Percentiles rank a stretch among this genome's conserved stretches.
phyloP scores from a whole-genome alignment of 2,329 filamentous ascomycete genomes.

The Chaetomium sp. region DNA sequence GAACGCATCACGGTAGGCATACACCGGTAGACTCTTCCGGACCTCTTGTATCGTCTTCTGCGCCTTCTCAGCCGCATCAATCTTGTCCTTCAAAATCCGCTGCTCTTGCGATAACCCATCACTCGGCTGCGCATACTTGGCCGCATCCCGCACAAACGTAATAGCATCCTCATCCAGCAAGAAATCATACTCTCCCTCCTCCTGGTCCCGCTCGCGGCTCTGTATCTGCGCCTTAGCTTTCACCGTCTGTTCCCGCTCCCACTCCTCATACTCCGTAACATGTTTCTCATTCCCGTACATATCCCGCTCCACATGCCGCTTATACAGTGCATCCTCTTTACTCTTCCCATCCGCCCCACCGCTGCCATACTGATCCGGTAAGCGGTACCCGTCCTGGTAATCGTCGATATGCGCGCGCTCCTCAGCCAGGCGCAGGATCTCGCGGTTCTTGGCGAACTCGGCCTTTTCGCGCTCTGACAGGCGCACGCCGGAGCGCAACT shows the following conservation, averaged over 20 bases:
- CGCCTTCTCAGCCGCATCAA: constrained; percentile 84
- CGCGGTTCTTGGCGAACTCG: constrained; percentile 83
- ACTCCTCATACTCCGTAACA: constrained; percentile 90
- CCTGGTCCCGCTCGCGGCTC: constrained; percentile 59
- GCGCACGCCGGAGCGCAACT: constrained; percentile 67
- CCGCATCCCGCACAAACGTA: constrained; percentile 25
- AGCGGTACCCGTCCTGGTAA: constrained; percentile 81
- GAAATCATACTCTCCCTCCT: constrained; percentile 82
- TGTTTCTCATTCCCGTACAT: constrained; percentile 84
- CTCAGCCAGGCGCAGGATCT: constrained; percentile 74
- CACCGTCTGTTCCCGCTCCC: constrained; percentile 82
- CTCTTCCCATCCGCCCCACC: constrained; percentile 65
- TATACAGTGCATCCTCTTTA: constrained; percentile 86
- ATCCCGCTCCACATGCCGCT: constrained; percentile 80
- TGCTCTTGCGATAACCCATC: constrained; percentile 67
- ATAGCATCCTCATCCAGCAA: constrained; percentile 71
- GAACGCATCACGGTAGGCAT: constrained; percentile 77
- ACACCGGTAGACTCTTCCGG: constrained; percentile 83
- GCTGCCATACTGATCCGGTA: constrained; percentile 94
- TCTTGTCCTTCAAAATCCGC: constrained; percentile 67
- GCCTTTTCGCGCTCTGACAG: constrained; percentile 74
- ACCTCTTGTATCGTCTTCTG: constrained; percentile 86
- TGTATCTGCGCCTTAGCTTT: constrained; percentile 85
- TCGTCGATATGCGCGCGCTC: constrained; percentile 85
- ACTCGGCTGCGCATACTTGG: constrained; percentile 21